phyloP scores from a whole-genome alignment of 2,329 filamentous ascomycete species.

The Cladosporium cucumerinum region DNA sequence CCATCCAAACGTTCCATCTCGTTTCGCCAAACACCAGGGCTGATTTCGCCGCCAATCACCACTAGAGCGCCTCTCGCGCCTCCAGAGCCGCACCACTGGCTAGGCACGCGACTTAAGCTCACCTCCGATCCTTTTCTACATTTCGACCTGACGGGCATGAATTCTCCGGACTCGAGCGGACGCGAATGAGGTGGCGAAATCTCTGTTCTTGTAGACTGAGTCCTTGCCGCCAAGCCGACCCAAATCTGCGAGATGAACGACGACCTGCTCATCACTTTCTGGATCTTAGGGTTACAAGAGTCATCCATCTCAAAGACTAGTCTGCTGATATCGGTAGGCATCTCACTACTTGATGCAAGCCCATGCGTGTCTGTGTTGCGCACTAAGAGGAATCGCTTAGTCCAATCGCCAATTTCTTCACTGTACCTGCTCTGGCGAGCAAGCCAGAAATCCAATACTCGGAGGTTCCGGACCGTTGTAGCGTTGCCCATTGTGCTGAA shows the following conservation, averaged over 20 bases:
- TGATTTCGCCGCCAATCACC: constrained; percentile 7
- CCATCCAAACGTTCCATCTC: neutral
- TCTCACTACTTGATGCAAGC: neutral
- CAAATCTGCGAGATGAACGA: neutral
- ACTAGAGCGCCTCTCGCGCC: neutral
- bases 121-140: neutral
- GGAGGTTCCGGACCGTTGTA: constrained; percentile 16
- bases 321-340: neutral
- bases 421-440: neutral
- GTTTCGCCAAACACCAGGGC: constrained; percentile 3
- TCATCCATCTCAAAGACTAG: neutral
- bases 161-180: constrained; percentile 5
- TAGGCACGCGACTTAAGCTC: constrained; percentile 6
- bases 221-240: neutral
- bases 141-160: neutral
- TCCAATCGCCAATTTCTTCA: neutral
- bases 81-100: constrained; percentile 10
- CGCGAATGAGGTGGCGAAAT: neutral
- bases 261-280: neutral
- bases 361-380: neutral
- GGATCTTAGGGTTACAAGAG: neutral
- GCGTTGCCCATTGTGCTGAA: constrained; percentile 6
- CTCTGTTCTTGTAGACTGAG: neutral
- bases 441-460: neutral
- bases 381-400: neutral